phyloP scores from a whole-genome alignment of 805 yeast genomes.

The Yarrowia sp. region DNA sequence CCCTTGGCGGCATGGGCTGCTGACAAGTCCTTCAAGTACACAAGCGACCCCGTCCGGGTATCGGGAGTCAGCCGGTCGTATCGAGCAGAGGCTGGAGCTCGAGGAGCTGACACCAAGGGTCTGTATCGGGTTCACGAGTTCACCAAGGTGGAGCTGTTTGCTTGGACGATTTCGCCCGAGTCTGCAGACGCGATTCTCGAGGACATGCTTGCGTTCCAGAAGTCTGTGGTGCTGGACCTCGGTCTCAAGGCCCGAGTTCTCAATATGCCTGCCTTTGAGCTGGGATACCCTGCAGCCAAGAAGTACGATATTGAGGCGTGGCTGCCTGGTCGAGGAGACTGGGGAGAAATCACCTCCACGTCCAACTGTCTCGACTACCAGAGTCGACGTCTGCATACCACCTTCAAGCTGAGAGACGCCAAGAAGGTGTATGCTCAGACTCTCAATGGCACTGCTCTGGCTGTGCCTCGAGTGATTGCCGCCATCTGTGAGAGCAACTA shows the following conservation, averaged over 20 bases:
- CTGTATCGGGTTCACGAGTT: conserved; percentile 95
- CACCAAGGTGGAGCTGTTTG: conserved; percentile 90
- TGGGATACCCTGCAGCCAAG: conserved; percentile 91
- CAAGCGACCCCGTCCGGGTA: conserved; percentile 60
- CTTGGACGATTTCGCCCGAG: conserved; percentile 58
- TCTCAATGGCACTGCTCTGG: conserved; percentile 93
- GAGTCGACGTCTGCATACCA: conserved; percentile 79
- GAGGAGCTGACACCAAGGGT: conserved; percentile 92
- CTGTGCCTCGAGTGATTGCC: conserved; percentile 87
- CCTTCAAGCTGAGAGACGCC: conserved; percentile 53
- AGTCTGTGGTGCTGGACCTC: conserved; percentile 64
- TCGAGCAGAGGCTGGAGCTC: conserved; percentile 96
- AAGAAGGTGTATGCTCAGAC: conserved; percentile 70
- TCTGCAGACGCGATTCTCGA: conserved; percentile 53
- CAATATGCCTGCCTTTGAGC: conserved; percentile 86
- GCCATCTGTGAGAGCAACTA: conserved; percentile 90
- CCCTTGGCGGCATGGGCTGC: conserved; percentile 84
- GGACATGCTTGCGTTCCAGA: conserved; percentile 68
- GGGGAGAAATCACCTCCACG: conserved; percentile 93
- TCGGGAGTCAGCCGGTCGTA: conserved; percentile 88
- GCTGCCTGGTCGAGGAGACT: conserved; percentile 95
- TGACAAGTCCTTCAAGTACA: conserved; percentile 54
- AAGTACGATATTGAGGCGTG: conserved; percentile 95
- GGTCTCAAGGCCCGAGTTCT: conserved; percentile 84
- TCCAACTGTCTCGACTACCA: conserved; percentile 95